phyloP scores from a whole-genome alignment of 208 protist species.

The Leishmania martiniquensis region DNA sequence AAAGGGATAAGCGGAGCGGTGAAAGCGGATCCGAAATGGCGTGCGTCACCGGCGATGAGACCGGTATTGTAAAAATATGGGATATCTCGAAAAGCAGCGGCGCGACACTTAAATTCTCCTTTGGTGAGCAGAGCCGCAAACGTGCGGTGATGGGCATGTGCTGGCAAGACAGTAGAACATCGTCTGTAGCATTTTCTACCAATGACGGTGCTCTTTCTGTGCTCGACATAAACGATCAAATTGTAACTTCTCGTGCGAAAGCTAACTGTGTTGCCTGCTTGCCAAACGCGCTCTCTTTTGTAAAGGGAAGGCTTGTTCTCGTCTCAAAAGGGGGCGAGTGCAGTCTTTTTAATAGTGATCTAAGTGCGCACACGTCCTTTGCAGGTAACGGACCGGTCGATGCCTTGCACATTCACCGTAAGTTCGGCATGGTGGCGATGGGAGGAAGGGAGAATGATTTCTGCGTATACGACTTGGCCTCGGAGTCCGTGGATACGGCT shows the following conservation, averaged over 20 bases:
- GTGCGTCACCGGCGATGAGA: slow-evolving; percentile 85
- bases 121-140: slow-evolving; percentile 71
- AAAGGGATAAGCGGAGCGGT: background rate
- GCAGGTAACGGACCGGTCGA: slow-evolving; percentile 63
- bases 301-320: slow-evolving; percentile 61
- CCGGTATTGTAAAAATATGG: slow-evolving; percentile 85
- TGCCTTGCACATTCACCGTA: slow-evolving; percentile 75
- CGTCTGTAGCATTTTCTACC: slow-evolving; percentile 61
- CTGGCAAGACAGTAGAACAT: slow-evolving; percentile 64
- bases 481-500: slow-evolving; percentile 40
- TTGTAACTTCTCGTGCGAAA: slow-evolving; percentile 39
- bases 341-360: slow-evolving; percentile 38
- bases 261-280: slow-evolving; percentile 42
- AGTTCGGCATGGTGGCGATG: slow-evolving; percentile 77
- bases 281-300: slow-evolving; percentile 64
- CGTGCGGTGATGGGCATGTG: slow-evolving; percentile 75
- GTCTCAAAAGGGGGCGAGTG: slow-evolving; percentile 52
- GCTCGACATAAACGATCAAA: slow-evolving; percentile 41
- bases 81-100: slow-evolving; percentile 78
- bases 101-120: slow-evolving; percentile 62
- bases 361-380: slow-evolving; percentile 26
- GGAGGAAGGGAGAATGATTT: slow-evolving; percentile 78
- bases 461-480: slow-evolving; percentile 64
- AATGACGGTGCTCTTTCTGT: slow-evolving; percentile 67
- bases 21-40: slow-evolving; percentile 38